A percentile compares a stretch with the other conserved stretches of the same genome.
phyloP scores from a whole-genome alignment of 495 filamentous ascomycete genomes.

The Neurospora sp. region DNA sequence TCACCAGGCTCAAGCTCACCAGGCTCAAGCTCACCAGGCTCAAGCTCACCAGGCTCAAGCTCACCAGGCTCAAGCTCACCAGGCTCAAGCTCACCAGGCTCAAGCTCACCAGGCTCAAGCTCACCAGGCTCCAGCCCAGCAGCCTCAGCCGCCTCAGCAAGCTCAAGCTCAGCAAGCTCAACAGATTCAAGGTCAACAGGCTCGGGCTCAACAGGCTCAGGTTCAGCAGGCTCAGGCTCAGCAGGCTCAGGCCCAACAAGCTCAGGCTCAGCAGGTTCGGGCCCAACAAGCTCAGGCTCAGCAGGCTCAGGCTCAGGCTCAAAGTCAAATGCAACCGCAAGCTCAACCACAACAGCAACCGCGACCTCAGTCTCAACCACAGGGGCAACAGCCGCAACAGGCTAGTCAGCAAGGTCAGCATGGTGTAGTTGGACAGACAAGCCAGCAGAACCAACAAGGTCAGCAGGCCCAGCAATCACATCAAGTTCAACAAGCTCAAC shows the following conservation, averaged over 20 bases:
- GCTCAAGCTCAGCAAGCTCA: background rate
- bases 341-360: background rate
- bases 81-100: background rate
- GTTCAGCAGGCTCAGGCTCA: constrained; percentile 7
- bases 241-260: constrained; percentile 2
- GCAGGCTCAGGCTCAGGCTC: background rate
- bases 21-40: background rate
- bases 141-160: too few relatives aligned
- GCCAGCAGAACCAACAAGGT: background rate
- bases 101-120: background rate
- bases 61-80: background rate
- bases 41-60: background rate
- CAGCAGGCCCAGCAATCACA: constrained; percentile 3
- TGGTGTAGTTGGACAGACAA: background rate
- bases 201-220: background rate
- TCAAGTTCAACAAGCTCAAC: constrained; percentile 9
- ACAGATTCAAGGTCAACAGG: background rate
- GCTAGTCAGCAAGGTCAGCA: constrained; percentile 8
- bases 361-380: constrained; percentile 1
- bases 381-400: constrained; percentile 10
- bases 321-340: background rate
- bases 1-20: background rate
- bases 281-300: constrained; percentile 7
- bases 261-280: background rate
- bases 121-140: background rate